phyloP scores from a whole-genome alignment of 306 rosid genomes.

The Malus sieversii region DNA sequence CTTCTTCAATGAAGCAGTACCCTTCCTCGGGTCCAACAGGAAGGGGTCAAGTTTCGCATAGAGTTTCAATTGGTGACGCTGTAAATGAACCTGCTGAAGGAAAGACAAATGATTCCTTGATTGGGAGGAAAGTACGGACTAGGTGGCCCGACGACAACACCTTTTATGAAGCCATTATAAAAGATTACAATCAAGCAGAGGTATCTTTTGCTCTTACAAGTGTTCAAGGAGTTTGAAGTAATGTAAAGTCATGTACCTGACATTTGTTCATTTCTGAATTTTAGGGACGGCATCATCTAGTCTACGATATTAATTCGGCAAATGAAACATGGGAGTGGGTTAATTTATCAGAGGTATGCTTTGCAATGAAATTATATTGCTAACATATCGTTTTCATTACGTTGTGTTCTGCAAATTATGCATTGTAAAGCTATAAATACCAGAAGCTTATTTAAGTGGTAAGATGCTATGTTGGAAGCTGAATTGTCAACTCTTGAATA shows the following conservation, averaged over 20 bases:
- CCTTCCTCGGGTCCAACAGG: slow-evolving; percentile 68
- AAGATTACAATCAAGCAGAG: slow-evolving; percentile 58
- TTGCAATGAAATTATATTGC: slow-evolving; percentile 4
- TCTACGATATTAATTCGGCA: slow-evolving; percentile 64
- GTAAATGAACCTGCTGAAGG: slow-evolving; percentile 57
- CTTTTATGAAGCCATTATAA: slow-evolving; percentile 85
- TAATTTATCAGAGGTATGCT: slow-evolving; percentile 80
- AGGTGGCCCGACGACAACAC: slow-evolving; percentile 96
- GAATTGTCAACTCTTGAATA: background rate
- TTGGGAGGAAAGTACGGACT: slow-evolving; percentile 79
- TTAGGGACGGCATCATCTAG: slow-evolving; percentile 82
- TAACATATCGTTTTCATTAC: background rate
- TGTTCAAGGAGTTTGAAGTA: background rate
- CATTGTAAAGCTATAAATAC: background rate
- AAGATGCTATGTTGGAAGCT: background rate
- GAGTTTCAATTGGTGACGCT: slow-evolving; percentile 52
- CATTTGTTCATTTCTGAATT: background rate
- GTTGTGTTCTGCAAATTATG: background rate
- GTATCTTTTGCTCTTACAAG: slow-evolving; percentile 22
- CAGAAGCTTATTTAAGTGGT: background rate
- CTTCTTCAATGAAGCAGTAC: slow-evolving; percentile 61
- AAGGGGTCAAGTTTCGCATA: slow-evolving; percentile 58
- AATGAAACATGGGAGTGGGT: slow-evolving; percentile 89
- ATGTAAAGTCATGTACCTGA: background rate
- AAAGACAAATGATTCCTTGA: slow-evolving; percentile 42